Evolutionary conservation across 305 asterid genomes (phyloP).

Genomic region (Plantago lanceolata): DNA sequence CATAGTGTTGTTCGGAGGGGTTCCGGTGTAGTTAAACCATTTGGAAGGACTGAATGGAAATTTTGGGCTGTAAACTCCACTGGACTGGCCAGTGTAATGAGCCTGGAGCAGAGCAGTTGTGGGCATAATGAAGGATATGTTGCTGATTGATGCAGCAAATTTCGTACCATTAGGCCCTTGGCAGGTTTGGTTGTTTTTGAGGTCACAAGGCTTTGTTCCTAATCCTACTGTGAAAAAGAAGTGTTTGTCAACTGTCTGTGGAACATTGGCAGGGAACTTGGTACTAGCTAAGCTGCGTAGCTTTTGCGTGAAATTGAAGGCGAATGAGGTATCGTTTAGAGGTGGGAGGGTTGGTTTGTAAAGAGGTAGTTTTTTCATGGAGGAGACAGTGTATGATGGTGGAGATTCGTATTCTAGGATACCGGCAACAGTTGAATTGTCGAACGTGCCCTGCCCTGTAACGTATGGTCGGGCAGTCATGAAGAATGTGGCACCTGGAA

Average conservation of each 20-base stretch:
- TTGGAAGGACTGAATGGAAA: slow-evolving; percentile 40
- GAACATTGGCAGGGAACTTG: slow-evolving; percentile 50
- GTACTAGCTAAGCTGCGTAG: slow-evolving; percentile 44
- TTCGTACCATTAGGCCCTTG: slow-evolving; percentile 55
- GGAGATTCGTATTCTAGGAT: slow-evolving; percentile 40
- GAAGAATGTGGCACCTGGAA: slow-evolving; percentile 39
- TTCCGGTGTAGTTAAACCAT: slow-evolving; percentile 60
- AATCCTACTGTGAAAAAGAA: slow-evolving; percentile 49
- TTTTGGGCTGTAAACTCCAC: slow-evolving; percentile 36
- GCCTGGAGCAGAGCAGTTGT: slow-evolving; percentile 50
- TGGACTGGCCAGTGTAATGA: slow-evolving; percentile 44
- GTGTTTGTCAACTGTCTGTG: slow-evolving; percentile 33
- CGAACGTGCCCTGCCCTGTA: slow-evolving; percentile 51
- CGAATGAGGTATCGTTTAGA: slow-evolving; percentile 43
- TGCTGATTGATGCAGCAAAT: slow-evolving; percentile 50
- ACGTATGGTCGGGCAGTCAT: slow-evolving; percentile 52
- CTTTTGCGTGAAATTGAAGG: slow-evolving; percentile 34
- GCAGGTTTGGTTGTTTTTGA: slow-evolving; percentile 32
- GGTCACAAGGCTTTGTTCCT: slow-evolving; percentile 49
- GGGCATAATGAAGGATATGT: slow-evolving; percentile 42
- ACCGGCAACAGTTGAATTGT: slow-evolving; percentile 52
- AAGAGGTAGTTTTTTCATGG: slow-evolving; percentile 34
- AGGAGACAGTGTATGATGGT: slow-evolving; percentile 12
- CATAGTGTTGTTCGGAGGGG: slow-evolving; percentile 42
- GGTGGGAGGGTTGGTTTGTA: slow-evolving; percentile 42